Percentiles rank a stretch among this genome's conserved stretches.
These are phyloP conservation scores for Paecilomyces sp. DNA, from an alignment of 2,329 filamentous ascomycete genomes.

Conservation along the genomic window DNA sequence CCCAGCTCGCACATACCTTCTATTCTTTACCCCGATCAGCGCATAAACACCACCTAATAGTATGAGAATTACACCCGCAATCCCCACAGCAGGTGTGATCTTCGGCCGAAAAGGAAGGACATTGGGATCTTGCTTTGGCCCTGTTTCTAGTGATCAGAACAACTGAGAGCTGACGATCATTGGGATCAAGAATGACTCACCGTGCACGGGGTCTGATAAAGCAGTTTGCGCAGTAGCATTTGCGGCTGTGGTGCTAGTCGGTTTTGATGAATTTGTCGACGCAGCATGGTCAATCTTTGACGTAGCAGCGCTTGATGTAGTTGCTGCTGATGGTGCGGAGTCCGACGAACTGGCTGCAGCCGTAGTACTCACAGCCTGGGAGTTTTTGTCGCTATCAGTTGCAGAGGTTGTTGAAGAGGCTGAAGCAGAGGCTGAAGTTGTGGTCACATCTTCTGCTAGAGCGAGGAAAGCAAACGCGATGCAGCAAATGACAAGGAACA, in stretches of 20 bases:
- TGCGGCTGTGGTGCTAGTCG: not conserved
- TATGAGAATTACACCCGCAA: conserved; percentile 72
- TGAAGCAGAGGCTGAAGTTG: not conserved
- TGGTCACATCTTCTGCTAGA: not conserved
- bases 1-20: conserved; percentile 39
- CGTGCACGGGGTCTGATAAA: not conserved
- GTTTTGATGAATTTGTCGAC: not conserved
- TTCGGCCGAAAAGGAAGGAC: conserved; percentile 63
- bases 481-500: not conserved
- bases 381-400: not conserved
- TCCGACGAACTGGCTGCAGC: not conserved
- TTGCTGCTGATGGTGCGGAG: not conserved
- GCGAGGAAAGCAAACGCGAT: not conserved
- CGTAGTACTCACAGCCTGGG: not conserved
- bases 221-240: not conserved
- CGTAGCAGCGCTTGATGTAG: not conserved
- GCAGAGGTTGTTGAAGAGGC: not conserved
- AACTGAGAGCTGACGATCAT: not conserved
- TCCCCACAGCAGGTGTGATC: conserved; percentile 73
- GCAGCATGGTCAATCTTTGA: not conserved
- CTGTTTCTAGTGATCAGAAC: conserved; percentile 9
- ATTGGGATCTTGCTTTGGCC: conserved; percentile 15
- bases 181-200: not conserved
- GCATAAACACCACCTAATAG: conserved; percentile 63
- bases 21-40: conserved; percentile 75